phyloP scores from a whole-genome alignment of 495 filamentous ascomycete genomes.

The Neurospora sp. region DNA sequence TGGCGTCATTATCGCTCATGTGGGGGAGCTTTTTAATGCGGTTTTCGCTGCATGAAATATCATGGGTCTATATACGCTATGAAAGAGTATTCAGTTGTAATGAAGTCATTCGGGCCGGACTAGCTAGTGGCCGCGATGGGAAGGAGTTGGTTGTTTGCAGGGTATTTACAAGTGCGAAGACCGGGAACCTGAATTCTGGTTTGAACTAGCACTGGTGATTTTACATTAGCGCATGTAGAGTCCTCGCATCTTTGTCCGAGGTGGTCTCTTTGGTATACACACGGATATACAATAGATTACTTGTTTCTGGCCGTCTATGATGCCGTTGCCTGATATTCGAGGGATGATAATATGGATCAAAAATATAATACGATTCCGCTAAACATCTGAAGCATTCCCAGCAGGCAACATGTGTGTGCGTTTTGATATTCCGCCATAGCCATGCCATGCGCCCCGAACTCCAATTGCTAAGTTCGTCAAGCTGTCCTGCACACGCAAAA shows the following conservation, averaged over 20 bases:
- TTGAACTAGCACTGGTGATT: background rate
- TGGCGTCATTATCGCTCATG: background rate
- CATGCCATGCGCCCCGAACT: background rate
- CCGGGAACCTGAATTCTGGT: background rate
- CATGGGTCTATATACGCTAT: background rate
- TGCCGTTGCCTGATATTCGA: background rate
- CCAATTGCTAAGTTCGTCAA: background rate
- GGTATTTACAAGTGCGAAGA: background rate
- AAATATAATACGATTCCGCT: background rate
- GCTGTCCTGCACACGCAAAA: background rate
- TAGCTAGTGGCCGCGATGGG: background rate
- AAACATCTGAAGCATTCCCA: background rate
- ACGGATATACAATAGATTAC: conserved; percentile 3
- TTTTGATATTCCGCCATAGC: background rate
- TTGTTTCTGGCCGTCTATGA: background rate
- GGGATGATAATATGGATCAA: background rate
- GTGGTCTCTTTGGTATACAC: background rate
- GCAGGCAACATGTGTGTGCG: background rate
- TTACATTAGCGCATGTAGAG: background rate
- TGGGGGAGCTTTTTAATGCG: no score
- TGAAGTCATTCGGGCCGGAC: background rate
- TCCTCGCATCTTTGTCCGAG: background rate
- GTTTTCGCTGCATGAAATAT: background rate
- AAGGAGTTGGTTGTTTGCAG: background rate
- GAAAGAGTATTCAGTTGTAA: background rate